Conservation (phyloP, 495 filamentous ascomycete species). For the Penicillium dipodomyicola region DNA sequence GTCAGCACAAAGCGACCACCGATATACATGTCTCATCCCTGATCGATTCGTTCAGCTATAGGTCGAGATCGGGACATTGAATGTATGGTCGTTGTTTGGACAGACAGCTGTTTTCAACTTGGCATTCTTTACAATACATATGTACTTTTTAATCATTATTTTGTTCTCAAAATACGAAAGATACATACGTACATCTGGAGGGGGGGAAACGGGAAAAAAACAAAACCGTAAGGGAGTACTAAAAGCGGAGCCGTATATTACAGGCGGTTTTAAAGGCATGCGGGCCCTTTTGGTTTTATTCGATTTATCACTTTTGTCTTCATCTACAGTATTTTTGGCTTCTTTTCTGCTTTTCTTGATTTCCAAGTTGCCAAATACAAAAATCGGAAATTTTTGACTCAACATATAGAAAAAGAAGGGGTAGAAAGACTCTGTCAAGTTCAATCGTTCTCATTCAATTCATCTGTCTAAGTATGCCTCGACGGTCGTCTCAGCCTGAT, state of each 20-base stretch:
- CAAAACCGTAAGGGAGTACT: constrained; percentile 3
- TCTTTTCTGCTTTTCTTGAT: neutral
- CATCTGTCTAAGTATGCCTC: constrained; percentile 32
- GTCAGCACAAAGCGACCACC: neutral
- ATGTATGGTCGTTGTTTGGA: neutral
- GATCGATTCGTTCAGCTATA: neutral
- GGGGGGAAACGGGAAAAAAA: neutral
- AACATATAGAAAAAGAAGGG: constrained; percentile 4
- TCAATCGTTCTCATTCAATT: neutral
- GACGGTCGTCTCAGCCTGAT: constrained; percentile 43
- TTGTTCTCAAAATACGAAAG: neutral
- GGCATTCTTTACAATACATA: neutral
- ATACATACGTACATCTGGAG: neutral
- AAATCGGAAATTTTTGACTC: neutral
- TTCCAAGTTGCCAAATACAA: neutral
- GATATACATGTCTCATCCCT: neutral
- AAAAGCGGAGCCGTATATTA: constrained; percentile 28
- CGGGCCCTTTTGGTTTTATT: constrained; percentile 8
- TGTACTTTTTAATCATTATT: no score
- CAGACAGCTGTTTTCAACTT: neutral
- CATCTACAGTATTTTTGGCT: neutral
- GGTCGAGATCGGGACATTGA: neutral
- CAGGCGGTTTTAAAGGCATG: constrained; percentile 29
- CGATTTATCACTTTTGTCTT: constrained; percentile 1
- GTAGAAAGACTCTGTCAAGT: constrained; percentile 2